Percentiles rank a stretch among this genome's conserved stretches.
These are phyloP conservation scores for Ramaria sp. DNA, from an alignment of 768 basidiomycete genomes.

Conservation along the genomic window DNA sequence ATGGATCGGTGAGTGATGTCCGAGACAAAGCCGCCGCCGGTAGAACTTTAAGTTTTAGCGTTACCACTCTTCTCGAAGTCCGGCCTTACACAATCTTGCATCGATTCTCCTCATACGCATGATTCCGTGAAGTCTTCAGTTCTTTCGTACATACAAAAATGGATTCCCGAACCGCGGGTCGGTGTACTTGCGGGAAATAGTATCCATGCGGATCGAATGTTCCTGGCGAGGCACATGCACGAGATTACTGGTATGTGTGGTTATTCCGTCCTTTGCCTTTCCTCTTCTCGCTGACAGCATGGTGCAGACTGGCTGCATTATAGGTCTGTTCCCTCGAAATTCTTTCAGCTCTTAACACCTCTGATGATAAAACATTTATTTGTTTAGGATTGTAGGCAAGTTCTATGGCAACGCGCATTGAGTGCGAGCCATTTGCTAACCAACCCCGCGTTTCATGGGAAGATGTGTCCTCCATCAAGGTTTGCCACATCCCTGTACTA, in stretches of 20 bases:
- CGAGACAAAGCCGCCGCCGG: not conserved
- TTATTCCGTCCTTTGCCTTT: not conserved
- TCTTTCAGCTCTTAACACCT: not conserved
- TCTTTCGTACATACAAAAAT: conserved; percentile 69
- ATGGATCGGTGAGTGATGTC: conserved; percentile 45
- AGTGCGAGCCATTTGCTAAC: not conserved
- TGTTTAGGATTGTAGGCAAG: conserved; percentile 59
- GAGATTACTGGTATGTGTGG: conserved; percentile 29
- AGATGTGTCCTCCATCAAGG: conserved; percentile 85
- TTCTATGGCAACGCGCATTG: conserved; percentile 10
- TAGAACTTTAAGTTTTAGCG: not conserved
- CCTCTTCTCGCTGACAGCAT: not conserved
- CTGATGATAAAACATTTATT: conserved; percentile 9
- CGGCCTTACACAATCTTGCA: conserved; percentile 71
- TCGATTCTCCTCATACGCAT: conserved; percentile 54
- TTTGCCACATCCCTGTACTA: conserved; percentile 15
- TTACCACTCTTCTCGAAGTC: conserved; percentile 34
- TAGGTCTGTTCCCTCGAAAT: conserved; percentile 34
- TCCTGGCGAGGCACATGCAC: conserved; percentile 72
- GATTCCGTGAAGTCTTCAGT: conserved; percentile 51
- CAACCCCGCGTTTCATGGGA: not conserved
- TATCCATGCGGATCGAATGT: conserved; percentile 70
- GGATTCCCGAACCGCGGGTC: conserved; percentile 56
- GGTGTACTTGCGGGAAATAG: conserved; percentile 82
- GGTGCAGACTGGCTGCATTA: conserved; percentile 67